These are phyloP conservation scores for Solanum rostratum DNA, from an alignment of 257 asterid genomes.

Conservation along the genomic window DNA sequence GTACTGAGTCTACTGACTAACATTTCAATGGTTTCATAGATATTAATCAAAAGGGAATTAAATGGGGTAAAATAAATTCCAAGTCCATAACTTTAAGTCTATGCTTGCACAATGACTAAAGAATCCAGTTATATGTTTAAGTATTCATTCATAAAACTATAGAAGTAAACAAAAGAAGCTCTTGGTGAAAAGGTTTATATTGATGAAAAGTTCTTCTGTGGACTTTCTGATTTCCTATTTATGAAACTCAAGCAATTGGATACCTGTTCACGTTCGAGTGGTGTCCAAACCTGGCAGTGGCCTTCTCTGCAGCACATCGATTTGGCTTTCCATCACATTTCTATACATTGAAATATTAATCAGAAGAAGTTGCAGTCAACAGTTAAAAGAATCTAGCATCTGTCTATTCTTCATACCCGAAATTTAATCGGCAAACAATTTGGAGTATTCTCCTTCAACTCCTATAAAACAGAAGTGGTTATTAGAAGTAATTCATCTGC, in stretches of 20 bases:
- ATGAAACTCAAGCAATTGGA: not conserved
- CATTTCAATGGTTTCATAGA: not conserved
- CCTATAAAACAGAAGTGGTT: conserved; percentile 15
- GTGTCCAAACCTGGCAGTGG: conserved; percentile 18
- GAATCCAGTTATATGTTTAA: not conserved
- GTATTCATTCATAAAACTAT: not conserved
- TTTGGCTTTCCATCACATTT: conserved; percentile 35
- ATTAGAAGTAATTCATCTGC: not conserved
- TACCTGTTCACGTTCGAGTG: conserved; percentile 45
- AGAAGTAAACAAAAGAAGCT: not conserved
- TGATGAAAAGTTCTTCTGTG: not conserved
- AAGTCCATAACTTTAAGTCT: not conserved
- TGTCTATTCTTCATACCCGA: conserved; percentile 28
- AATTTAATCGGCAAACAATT: conserved; percentile 30
- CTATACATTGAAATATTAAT: conserved; percentile 8
- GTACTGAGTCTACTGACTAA: not conserved
- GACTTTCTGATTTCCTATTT: not conserved
- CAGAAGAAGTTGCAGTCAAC: not conserved
- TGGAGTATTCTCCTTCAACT: conserved; percentile 32
- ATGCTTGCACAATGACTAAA: not conserved
- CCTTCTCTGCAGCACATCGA: conserved; percentile 42
- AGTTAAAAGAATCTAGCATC: not conserved
- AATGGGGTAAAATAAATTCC: not conserved
- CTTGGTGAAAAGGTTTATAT: not conserved
- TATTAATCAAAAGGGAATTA: not conserved